Conservation (phyloP, 345 rosid species). For the Arabidopsis suecica region DNA sequence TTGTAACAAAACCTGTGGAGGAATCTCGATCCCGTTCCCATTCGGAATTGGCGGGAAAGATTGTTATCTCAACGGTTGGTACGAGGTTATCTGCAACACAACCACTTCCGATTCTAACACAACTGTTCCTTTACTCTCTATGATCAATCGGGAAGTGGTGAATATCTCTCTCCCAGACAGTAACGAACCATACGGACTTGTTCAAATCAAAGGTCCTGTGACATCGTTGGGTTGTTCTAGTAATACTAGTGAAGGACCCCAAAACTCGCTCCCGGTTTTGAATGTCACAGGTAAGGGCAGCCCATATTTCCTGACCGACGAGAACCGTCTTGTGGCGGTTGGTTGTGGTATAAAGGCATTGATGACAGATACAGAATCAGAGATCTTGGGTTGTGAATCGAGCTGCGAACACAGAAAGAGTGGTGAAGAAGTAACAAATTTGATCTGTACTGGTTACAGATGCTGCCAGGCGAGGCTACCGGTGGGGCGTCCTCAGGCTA, state of each 20-base stretch:
- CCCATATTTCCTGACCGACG: not conserved
- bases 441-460: conserved; percentile 40
- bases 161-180: conserved; percentile 20
- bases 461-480: conserved; percentile 50
- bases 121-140: conserved; percentile 6
- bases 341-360: conserved; percentile 39
- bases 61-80: conserved; percentile 38
- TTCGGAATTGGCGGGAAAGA: conserved; percentile 39
- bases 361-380: not conserved
- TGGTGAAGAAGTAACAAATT: not conserved
- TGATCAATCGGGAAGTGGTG: conserved; percentile 26
- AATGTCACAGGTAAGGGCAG: conserved; percentile 14
- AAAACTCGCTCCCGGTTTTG: not conserved
- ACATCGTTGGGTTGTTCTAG: conserved; percentile 30
- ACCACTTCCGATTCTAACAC: not conserved
- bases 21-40: conserved; percentile 30
- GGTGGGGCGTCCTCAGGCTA: not conserved
- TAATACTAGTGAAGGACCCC: not conserved
- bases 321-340: conserved; percentile 40
- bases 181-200: not conserved
- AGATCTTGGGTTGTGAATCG: conserved; percentile 47
- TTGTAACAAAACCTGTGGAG: conserved; percentile 24
- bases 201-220: conserved; percentile 14
- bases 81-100: conserved; percentile 32
- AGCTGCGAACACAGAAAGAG: conserved; percentile 24